Conservation (phyloP, 257 asterid species). For the Paulownia fortunei region DNA sequence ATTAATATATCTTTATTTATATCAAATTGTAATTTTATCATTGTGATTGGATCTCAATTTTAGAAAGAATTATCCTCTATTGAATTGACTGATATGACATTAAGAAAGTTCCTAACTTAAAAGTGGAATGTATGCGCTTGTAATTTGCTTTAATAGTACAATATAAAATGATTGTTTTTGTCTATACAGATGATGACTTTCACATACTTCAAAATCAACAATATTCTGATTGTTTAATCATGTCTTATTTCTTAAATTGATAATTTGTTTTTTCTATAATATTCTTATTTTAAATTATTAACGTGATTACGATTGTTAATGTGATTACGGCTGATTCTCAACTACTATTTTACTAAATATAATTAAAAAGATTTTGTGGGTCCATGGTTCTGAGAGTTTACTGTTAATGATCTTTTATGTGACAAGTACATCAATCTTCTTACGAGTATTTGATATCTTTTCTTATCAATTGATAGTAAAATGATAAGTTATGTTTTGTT, state of each 20-base stretch:
- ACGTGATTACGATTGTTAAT: too few species aligned
- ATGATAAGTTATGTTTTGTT: too few species aligned
- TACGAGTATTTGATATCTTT: too few species aligned
- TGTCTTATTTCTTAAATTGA: background rate
- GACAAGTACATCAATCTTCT: too few species aligned
- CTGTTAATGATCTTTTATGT: too few species aligned
- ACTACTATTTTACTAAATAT: background rate
- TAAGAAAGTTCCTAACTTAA: background rate
- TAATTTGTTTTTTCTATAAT: background rate
- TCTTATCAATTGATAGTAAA: too few species aligned
- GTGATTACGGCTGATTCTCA: background rate
- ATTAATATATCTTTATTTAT: too few species aligned
- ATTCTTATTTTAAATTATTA: background rate
- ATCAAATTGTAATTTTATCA: too few species aligned
- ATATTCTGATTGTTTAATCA: too few species aligned
- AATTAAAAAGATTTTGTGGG: too few species aligned
- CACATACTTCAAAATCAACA: background rate
- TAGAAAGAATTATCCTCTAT: background rate
- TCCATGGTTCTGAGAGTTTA: too few species aligned
- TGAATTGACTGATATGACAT: background rate
- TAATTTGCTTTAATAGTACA: background rate
- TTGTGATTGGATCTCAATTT: background rate
- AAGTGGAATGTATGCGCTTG: background rate
- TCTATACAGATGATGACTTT: background rate
- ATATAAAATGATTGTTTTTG: background rate